These are phyloP conservation scores for Colletotrichum tropicale DNA, from an alignment of 2,329 filamentous ascomycete genomes.

Conservation along the genomic window DNA sequence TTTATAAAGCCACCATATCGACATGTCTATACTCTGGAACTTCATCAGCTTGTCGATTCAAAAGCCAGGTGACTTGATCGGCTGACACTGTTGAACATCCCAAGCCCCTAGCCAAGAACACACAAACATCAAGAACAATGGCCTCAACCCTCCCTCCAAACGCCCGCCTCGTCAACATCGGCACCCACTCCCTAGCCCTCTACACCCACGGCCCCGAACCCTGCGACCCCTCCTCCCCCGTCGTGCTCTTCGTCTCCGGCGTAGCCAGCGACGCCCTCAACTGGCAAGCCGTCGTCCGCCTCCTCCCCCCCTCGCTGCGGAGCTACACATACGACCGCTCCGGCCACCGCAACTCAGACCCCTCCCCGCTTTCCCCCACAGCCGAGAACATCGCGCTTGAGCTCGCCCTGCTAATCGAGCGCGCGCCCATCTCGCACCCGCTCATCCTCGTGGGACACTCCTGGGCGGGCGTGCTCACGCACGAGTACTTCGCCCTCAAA, in stretches of 20 bases:
- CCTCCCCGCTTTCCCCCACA: neutral
- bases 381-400: slow-evolving; percentile 2
- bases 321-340: slow-evolving; percentile 6
- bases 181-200: neutral
- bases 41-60: neutral
- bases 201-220: neutral
- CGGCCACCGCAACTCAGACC: neutral
- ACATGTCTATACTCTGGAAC: fast-evolving
- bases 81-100: neutral
- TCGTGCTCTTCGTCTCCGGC: neutral
- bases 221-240: neutral
- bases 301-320: neutral
- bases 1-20: neutral
- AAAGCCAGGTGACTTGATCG: neutral
- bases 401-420: neutral
- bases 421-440: neutral
- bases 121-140: neutral
- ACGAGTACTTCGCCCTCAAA: neutral
- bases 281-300: neutral
- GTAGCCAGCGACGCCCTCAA: slow-evolving; percentile 7
- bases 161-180: slow-evolving; percentile 1
- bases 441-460: neutral
- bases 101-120: neutral
- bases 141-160: neutral
- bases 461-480: slow-evolving; percentile 1